Conservation (phyloP, 257 asterid species). For the Euphrasia confusa region DNA sequence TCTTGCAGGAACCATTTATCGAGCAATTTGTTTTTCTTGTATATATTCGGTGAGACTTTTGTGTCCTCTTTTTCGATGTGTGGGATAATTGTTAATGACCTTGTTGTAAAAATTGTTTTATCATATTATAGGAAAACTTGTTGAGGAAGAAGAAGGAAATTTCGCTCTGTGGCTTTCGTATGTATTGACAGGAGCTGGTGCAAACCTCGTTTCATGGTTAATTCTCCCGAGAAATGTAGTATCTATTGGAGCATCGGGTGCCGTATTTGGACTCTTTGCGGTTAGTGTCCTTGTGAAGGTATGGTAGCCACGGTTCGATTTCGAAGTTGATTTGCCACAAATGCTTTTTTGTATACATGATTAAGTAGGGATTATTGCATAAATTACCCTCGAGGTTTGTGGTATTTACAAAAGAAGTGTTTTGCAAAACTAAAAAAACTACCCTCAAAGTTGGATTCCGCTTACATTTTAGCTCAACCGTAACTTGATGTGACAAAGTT, state of each 20-base stretch:
- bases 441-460: too few species aligned
- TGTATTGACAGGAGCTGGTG: constrained; percentile 88
- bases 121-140: constrained; percentile 64
- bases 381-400: background rate
- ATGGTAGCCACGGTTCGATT: constrained; percentile 7
- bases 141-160: constrained; percentile 98
- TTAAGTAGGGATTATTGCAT: background rate
- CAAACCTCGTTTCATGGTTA: constrained; percentile 93
- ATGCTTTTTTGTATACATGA: too few species aligned
- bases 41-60: constrained; percentile 72
- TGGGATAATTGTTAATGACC: background rate
- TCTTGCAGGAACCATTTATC: constrained; percentile 81
- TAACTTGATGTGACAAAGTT: too few species aligned
- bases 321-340: constrained; percentile 2
- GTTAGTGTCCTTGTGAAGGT: constrained; percentile 94
- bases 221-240: constrained; percentile 89
- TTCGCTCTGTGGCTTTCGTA: constrained; percentile 92
- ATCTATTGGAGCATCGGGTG: constrained; percentile 97
- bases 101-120: constrained; percentile 2
- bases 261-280: constrained; percentile 94
- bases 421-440: background rate
- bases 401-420: background rate
- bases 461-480: too few species aligned
- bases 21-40: constrained; percentile 94
- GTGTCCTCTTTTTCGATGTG: constrained; percentile 15